phyloP scores from a whole-genome alignment of 139 green algal genomes.

The Chlamydomonas eustigma region DNA sequence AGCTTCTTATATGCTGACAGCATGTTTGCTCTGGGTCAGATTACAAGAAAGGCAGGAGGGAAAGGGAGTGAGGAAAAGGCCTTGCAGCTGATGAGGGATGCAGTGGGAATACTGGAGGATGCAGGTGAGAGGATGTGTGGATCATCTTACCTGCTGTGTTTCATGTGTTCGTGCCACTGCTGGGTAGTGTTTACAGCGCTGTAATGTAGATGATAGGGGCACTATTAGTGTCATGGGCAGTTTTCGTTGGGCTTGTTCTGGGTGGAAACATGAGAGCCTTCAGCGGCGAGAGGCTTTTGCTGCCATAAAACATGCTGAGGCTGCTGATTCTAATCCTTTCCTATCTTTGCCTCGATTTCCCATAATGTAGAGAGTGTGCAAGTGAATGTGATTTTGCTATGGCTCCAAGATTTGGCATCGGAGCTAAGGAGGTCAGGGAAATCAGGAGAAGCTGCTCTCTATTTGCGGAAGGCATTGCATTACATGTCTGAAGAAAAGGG shows the following conservation, averaged over 20 bases:
- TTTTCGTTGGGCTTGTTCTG: no score
- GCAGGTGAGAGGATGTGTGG: conserved; percentile 21
- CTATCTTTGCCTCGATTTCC: no score
- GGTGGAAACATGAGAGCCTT: no score
- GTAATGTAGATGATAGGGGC: no score
- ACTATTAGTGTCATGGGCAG: no score
- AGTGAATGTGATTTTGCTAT: conserved; percentile 7
- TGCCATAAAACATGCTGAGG: no score
- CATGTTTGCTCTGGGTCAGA: conserved; percentile 35
- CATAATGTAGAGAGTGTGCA: conserved; percentile 13
- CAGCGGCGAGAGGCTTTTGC: no score
- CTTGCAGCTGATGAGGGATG: conserved; percentile 25
- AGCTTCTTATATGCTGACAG: conserved; percentile 51
- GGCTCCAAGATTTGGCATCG: conserved; percentile 3
- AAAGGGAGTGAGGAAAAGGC: background rate
- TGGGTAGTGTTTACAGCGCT: no score
- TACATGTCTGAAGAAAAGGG: conserved; percentile 2
- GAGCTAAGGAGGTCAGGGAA: background rate
- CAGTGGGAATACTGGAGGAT: conserved; percentile 28
- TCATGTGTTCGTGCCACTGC: no score
- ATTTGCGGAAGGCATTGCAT: background rate
- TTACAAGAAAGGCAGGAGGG: conserved; percentile 23
- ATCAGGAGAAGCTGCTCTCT: background rate
- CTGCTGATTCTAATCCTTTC: no score
- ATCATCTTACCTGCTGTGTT: no score